phyloP scores from a whole-genome alignment of 108 stramenopile species.

The Cylindrotheca fusiformis region DNA sequence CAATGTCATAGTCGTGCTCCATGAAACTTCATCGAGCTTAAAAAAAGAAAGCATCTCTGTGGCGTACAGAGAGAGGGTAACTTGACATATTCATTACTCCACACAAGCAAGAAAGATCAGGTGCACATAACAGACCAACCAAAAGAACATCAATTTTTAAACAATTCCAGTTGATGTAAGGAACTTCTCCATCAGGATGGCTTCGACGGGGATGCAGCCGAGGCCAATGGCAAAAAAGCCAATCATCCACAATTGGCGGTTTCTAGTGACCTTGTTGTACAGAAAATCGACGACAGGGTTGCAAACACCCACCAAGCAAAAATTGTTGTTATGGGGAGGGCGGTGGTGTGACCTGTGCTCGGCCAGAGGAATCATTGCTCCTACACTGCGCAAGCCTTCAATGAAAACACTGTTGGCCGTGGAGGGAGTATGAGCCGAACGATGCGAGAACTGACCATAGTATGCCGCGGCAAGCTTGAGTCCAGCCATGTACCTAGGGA shows the following conservation, averaged over 20 bases:
- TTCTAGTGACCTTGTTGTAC: not conserved
- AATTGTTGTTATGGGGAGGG: not conserved
- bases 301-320: not conserved
- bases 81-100: no score
- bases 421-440: not conserved
- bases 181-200: not conserved
- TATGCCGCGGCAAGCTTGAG: not conserved
- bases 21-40: no score
- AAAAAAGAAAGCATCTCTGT: no score
- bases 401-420: not conserved
- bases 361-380: not conserved
- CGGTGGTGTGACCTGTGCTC: not conserved
- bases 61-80: no score
- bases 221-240: not conserved
- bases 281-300: not conserved
- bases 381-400: not conserved
- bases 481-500: not conserved
- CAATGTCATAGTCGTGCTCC: no score
- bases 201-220: not conserved
- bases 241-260: not conserved
- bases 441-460: not conserved
- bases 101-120: no score
- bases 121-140: no score
- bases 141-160: not conserved
- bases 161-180: not conserved